These are phyloP conservation scores for Wickerhamomyces rabaulensis DNA, from an alignment of 805 yeast species.

Conservation along the genomic window DNA sequence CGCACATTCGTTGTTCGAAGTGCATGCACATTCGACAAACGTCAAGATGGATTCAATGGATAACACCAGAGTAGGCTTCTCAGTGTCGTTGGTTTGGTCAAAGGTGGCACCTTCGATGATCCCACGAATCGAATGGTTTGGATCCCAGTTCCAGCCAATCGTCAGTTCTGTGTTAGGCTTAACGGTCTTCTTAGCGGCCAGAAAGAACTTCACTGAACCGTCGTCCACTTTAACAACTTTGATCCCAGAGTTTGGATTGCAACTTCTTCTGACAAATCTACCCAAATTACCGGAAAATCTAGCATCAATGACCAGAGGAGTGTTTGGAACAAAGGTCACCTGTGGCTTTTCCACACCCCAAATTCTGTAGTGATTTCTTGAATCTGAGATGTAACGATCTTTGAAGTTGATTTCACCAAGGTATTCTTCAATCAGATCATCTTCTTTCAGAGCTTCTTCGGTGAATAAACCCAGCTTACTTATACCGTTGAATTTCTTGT, in stretches of 20 bases:
- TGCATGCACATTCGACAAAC: constrained; percentile 60
- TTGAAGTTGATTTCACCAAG: constrained; percentile 71
- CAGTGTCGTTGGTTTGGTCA: constrained; percentile 49
- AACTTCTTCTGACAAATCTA: constrained; percentile 69
- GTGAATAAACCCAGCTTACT: constrained; percentile 61
- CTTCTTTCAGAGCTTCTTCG: constrained; percentile 33
- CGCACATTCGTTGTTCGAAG: constrained; percentile 45
- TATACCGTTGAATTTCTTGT: constrained; percentile 55
- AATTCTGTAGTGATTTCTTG: constrained; percentile 68
- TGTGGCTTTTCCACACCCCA: constrained; percentile 67
- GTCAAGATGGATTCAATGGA: constrained; percentile 59
- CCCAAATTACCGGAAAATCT: constrained; percentile 72
- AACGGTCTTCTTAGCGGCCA: constrained; percentile 53
- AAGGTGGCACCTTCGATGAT: constrained; percentile 39
- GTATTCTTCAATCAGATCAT: constrained; percentile 52
- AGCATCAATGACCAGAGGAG: constrained; percentile 72
- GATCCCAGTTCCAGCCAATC: constrained; percentile 88
- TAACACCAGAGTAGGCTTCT: constrained; percentile 50
- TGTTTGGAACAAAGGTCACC: constrained; percentile 49
- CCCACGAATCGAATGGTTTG: constrained; percentile 63
- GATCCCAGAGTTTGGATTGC: constrained; percentile 71
- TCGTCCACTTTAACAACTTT: constrained; percentile 36
- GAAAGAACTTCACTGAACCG: constrained; percentile 44
- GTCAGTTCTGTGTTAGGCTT: constrained; percentile 67
- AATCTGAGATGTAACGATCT: constrained; percentile 55